Evolutionary conservation across 176 grass and related monocot genomes (phyloP), one percentile per base, ranked within the genome.

Genomic region (Phoenix roebelenii): DNA sequence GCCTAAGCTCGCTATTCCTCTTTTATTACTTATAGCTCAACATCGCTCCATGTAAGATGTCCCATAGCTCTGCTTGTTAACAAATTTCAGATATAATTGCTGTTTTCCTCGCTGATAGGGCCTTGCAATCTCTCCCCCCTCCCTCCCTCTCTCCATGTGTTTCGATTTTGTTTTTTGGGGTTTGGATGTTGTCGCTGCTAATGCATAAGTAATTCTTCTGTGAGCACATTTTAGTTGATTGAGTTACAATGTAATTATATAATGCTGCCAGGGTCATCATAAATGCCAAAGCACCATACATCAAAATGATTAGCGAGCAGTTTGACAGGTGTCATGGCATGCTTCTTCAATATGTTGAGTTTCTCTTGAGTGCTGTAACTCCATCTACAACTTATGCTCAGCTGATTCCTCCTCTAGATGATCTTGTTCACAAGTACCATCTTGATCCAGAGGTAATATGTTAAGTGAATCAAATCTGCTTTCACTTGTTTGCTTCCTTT

Each of bases 221-320:
- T 30, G 28, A 4, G 28, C 5, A 30, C 28, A 30, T 30, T 6
- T 44, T 44, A 44, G 35, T 44, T 44, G 7, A 44, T 44, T 44
- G 10, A 44, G 10, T 44, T 44, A 14, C 5, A 44, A 44, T 44
- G 9, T 14, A 44, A 12, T 44, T 44, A 44, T 44, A 12, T 44
- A 3, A 44, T 44, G 10, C 35, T 44, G 35, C 12, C 66, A 98
- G 94, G 88, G 74, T 98, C 79, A 77, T 98, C 66, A 85, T 88
- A 78, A 93, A 89, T 55, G 84, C 87, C 6, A 79, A 89, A 83
- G 94, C 94, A 17, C 80, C 85, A 71, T 85, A 98, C 71, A 98
- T 98, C 82, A 98, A 98, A 83, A 93, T 98, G 94, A 76, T 98
- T 51, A 98, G 94, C 49, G 94, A 98, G 69, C 88, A 93, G 70